Evolutionary conservation across 306 rosid genomes (phyloP), one percentile per base, ranked within the genome.

Genomic region (Sicyos baderoa): DNA sequence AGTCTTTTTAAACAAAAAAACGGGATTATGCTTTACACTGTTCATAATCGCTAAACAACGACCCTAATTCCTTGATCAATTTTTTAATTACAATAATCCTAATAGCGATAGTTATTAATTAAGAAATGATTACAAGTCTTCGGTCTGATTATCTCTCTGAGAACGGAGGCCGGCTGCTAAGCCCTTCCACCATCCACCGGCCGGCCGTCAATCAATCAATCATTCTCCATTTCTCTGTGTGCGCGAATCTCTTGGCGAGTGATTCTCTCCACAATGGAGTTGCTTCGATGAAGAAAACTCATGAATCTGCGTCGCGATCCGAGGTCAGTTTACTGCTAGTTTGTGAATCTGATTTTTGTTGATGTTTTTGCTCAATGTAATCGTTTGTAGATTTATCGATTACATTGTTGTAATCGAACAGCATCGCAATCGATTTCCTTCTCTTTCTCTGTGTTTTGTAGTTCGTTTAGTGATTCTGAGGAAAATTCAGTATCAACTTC

Each of bases 41-140:
- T n/a, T n/a, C n/a, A n/a, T n/a, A 8, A 21, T 17, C 74, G 22
- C 75, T 35, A 55, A 56, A 71, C 63, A 66, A 71, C 75, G 60
- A 8, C 23, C 45, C 54, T 2, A 44, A 56, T 56, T 72, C 54
- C 44, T 18, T 18, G 9, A 40, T 40, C 45, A 40, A 6, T 54
- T 55, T 0, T 8, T 35, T 55, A 54, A 55, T 40, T 55, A 54
- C n/a, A n/a, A n/a, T 22, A 7, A 55, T 54, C 54, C 66, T 55
- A 4, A 70, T 14, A 70, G 51, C 21, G 72, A 68, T 68, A 25
- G 59, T 50, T 49, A 68, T 68, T 49, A 68, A 68, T 68, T 49
- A 68, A 48, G 48, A 21, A 68, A 23, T 48, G 21, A 67, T 67
- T 14, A n/a, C 9, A 68, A 68, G 71, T 65, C 71, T 65, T 65